Conservation (phyloP, 805 yeast species). For the Lachancea lanzarotensis region DNA sequence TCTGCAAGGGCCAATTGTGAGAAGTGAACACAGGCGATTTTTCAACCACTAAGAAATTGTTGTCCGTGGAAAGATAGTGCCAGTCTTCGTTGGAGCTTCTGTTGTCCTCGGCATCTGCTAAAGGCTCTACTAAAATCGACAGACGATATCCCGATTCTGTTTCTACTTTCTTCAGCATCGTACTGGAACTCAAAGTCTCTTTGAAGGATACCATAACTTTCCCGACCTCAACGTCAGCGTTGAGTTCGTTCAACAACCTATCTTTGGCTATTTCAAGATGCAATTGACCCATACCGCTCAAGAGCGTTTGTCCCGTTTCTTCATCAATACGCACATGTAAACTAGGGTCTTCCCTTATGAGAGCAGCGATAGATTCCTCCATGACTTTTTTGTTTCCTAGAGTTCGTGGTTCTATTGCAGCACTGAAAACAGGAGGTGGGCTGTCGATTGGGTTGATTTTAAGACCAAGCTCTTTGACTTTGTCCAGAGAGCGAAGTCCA, state of each 20-base stretch:
- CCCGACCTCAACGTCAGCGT: slow-evolving; percentile 75
- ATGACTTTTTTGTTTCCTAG: slow-evolving; percentile 72
- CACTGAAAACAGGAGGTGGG: slow-evolving; percentile 91
- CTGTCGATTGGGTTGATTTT: slow-evolving; percentile 67
- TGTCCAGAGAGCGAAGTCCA: slow-evolving; percentile 39
- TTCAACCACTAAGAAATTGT: slow-evolving; percentile 32
- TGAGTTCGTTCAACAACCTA: slow-evolving; percentile 70
- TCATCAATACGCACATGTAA: slow-evolving; percentile 58
- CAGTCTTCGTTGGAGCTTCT: slow-evolving; percentile 25
- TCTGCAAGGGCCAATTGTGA: slow-evolving; percentile 44
- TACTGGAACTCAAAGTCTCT: slow-evolving; percentile 45
- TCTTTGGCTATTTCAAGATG: slow-evolving; percentile 86
- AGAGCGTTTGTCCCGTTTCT: slow-evolving; percentile 89
- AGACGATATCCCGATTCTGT: slow-evolving; percentile 19
- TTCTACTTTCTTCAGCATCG: slow-evolving; percentile 10
- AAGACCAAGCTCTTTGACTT: slow-evolving; percentile 35
- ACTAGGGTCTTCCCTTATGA: slow-evolving; percentile 89
- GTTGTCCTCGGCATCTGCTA: slow-evolving; percentile 23
- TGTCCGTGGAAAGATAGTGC: slow-evolving; percentile 29
- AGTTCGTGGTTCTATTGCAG: slow-evolving; percentile 74
- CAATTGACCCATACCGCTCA: slow-evolving; percentile 97
- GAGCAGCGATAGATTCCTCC: slow-evolving; percentile 57
- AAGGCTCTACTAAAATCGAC: slow-evolving; percentile 17
- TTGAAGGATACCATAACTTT: slow-evolving; percentile 85
- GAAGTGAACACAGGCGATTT: slow-evolving; percentile 16